Base-by-base conservation (phyloP, 2,329 filamentous ascomycete species). In the Colletotrichum lentis region DNA sequence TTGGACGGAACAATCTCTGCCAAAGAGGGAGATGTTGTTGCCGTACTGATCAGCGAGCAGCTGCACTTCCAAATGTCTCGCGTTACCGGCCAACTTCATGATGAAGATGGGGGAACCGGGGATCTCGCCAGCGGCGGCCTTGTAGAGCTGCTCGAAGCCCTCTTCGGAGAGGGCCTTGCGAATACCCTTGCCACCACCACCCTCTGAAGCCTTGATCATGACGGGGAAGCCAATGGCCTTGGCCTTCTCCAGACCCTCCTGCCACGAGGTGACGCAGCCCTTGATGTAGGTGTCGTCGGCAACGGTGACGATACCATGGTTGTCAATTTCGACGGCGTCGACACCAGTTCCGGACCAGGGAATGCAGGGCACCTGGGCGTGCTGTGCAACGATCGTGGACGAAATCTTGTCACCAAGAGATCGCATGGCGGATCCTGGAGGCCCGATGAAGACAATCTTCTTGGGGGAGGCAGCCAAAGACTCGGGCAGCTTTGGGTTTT, bases 181-280 rank as follows among this genome's bases (percentile, higher is more conserved):
- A 78, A 99, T 99, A 86, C 96, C 96, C 85, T 99, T 99, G 78
- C 96, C 96, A 83, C 96, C 96, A 83, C 96, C 96, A 83, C 96
- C 96, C 84, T 99, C 96, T 3, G 96, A 98, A n/a, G 96, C 96
- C 86, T 99, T 99, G 80, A 99, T 93, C 96, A 99, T 99, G 84
- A 99, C 92, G 18, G 96, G 96, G 84, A 99, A 99, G 73, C 96
- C 96, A 79, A 99, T 99, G 76, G 93, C 87, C 78, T 88, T 89
- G 68, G 96, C 96, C 77, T 91, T 94, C 76, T 88, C 83, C 58
- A 99, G 87, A 81, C 95, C 96, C 81, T 99, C 94, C 80, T 97
- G 84, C 80, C 93, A 94, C 24, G 92, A 94, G 77, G 88, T 88
- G 55, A 97, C 96, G 80, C 96, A 99, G 71, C 96, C 96, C 81